Conservation (phyloP, 2,329 filamentous ascomycete genomes). For the Cercospora sojina region DNA sequence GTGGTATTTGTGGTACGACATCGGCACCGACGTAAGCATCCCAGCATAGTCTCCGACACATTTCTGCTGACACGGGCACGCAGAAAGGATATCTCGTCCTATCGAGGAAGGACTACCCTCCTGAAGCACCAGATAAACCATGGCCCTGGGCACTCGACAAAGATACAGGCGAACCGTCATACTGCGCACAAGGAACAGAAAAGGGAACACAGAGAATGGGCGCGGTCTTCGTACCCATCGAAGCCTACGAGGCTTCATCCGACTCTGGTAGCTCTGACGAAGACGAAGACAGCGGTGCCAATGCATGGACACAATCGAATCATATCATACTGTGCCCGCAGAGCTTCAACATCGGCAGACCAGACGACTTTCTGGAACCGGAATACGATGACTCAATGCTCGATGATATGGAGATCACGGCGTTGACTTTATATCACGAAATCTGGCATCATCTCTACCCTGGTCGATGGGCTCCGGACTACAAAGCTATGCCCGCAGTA, state of each 20-base stretch:
- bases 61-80: neutral
- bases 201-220: neutral
- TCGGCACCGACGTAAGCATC: neutral
- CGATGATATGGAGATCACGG: conserved; percentile 2
- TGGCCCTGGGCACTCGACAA: neutral
- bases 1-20: neutral
- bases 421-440: conserved; percentile 2
- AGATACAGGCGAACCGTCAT: neutral
- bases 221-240: neutral
- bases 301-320: neutral
- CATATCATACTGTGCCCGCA: neutral
- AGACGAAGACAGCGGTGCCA: neutral
- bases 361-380: neutral
- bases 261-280: neutral
- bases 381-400: neutral
- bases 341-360: neutral
- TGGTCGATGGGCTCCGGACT: neutral
- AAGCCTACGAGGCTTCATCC: neutral
- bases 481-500: neutral
- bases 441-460: neutral
- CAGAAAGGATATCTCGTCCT: neutral
- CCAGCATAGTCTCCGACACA: neutral
- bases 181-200: neutral
- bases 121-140: neutral
- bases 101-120: neutral